phyloP scores from a whole-genome alignment of 1,139 yeast genomes.

The Geotrichum cucujoidarum region DNA sequence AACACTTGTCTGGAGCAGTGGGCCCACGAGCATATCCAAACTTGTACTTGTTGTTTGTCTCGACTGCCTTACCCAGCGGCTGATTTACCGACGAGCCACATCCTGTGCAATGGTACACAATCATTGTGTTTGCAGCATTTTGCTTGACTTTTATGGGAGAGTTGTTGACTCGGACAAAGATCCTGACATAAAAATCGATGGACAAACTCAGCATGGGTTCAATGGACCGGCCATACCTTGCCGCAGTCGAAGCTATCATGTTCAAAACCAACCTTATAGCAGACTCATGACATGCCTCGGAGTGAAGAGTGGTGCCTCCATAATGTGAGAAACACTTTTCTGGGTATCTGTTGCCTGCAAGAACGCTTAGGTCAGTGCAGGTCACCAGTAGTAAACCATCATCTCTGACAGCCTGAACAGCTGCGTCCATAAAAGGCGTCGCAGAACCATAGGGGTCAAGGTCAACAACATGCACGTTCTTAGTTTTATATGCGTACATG shows the following conservation, averaged over 20 bases:
- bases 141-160: constrained; percentile 79
- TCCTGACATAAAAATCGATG: constrained; percentile 86
- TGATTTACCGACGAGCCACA: constrained; percentile 73
- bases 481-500: constrained; percentile 46
- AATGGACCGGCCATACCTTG: constrained; percentile 77
- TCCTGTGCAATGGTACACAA: constrained; percentile 79
- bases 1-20: constrained; percentile 50
- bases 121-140: constrained; percentile 60
- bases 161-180: constrained; percentile 68
- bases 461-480: constrained; percentile 67
- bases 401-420: constrained; percentile 72
- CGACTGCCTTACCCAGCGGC: constrained; percentile 52
- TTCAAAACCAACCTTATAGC: constrained; percentile 79
- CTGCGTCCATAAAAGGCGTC: constrained; percentile 88
- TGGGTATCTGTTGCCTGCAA: constrained; percentile 96
- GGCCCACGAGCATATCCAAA: constrained; percentile 56
- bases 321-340: constrained; percentile 92
- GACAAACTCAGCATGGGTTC: constrained; percentile 81
- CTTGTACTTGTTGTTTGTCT: constrained; percentile 38
- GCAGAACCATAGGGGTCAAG: constrained; percentile 97
- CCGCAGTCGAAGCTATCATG: constrained; percentile 75
- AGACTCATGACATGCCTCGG: constrained; percentile 86
- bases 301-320: constrained; percentile 83
- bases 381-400: constrained; percentile 84
- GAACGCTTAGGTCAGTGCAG: constrained; percentile 91